phyloP scores from a whole-genome alignment of 805 yeast species.

The Sungouiella blattae region DNA sequence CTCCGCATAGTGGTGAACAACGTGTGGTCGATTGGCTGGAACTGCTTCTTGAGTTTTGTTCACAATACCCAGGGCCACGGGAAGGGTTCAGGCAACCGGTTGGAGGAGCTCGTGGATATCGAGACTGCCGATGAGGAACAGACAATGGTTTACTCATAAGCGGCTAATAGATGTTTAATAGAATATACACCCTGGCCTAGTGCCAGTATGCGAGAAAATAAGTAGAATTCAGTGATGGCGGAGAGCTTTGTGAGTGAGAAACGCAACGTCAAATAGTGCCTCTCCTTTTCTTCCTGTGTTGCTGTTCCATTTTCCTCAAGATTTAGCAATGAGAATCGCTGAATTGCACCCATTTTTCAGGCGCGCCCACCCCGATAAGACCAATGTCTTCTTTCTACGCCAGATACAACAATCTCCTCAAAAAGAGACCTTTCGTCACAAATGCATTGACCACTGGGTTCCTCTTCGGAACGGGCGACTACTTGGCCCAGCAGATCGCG shows the following conservation, averaged over 20 bases:
- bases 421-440: conserved; percentile 40
- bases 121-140: conserved; percentile 34
- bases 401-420: conserved; percentile 23
- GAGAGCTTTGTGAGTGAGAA: no score
- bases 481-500: conserved; percentile 56
- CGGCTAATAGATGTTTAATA: neutral
- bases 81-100: conserved; percentile 30
- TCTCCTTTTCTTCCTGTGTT: no score
- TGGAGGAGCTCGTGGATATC: conserved; percentile 39
- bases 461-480: conserved; percentile 73
- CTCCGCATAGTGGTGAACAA: conserved; percentile 35
- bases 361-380: no score
- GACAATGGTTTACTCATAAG: conserved; percentile 30
- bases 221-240: no score
- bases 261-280: no score
- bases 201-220: no score
- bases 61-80: conserved; percentile 48
- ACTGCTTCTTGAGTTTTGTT: conserved; percentile 38
- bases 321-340: no score
- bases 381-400: conserved; percentile 8
- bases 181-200: no score
- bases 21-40: conserved; percentile 42
- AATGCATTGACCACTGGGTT: conserved; percentile 49
- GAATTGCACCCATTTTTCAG: no score
- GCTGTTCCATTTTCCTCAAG: no score